Base-by-base conservation (phyloP, 768 basidiomycete species). In the Hypsizygus marmoreus region DNA sequence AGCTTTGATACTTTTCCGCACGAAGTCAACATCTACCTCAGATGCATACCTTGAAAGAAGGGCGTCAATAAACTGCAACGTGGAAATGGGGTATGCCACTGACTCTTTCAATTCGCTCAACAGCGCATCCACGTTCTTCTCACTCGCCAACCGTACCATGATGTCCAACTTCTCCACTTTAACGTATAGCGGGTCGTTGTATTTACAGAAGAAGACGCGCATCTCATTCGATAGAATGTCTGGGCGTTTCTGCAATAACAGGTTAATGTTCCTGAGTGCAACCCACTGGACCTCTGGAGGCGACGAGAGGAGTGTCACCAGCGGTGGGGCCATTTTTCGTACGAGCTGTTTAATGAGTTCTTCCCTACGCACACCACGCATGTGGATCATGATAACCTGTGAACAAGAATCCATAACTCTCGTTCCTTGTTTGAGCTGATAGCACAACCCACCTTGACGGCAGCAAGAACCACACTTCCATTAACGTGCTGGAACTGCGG, bases 161-260 rank as follows among this genome's bases (percentile, higher is more conserved):
- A 98, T 97, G 57, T 97, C 97, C 54, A 99, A 71, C 68, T 99
- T 98, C 67, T 97, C 97, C 41, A 97, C 82, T 67, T 99, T 99
- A 64, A 98, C 95, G 60, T 98, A 99, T n/a, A 95, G 71, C 4
- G 95, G 95, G 61, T 99, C 95, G 60, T 98, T 98, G 71, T 99
- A 98, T 67, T 99, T 99, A 83, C 95, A 97, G 76, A 98, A 99
- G 66, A 99, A 99, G 14, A 99, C 97, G 34, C 95, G 81, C 91
- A 99, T 95, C 67, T 99, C 95, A 67, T 90, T 97, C 6, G 87
- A 81, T 7, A 99, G 80, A 48, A 97, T 76, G 51, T 94, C 93
- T 2, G 91, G 70, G 4, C 92, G 85, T 61, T 95, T 95, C 67
- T 99, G 95, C 2, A 99, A 81, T 20, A 99, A 77, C 22, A 99